These are phyloP conservation scores for Pythium brassicae DNA, from an alignment of 352 stramenopile genomes.

Conservation along the genomic window DNA sequence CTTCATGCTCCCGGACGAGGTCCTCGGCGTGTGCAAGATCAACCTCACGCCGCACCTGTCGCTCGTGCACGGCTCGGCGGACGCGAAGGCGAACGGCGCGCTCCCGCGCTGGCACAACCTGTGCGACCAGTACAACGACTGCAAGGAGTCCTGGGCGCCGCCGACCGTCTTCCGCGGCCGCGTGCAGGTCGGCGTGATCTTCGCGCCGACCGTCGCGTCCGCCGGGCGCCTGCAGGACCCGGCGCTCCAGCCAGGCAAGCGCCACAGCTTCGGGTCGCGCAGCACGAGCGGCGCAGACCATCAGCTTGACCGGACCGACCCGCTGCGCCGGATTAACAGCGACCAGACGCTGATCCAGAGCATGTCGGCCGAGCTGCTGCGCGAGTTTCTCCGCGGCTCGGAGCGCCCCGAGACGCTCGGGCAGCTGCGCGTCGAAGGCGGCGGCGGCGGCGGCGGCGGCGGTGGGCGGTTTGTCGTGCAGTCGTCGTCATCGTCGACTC, in stretches of 20 bases:
- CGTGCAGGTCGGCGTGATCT: slow-evolving; percentile 78
- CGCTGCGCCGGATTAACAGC: slow-evolving; percentile 16
- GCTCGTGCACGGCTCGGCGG: slow-evolving; percentile 70
- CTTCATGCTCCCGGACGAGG: slow-evolving; percentile 75
- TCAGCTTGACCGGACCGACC: too few species aligned
- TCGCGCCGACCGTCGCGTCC: slow-evolving; percentile 58
- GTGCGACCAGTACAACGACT: slow-evolving; percentile 87
- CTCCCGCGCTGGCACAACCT: slow-evolving; percentile 80
- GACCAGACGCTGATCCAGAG: slow-evolving; percentile 55
- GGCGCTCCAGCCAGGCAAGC: slow-evolving; percentile 36
- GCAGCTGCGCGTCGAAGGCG: slow-evolving; percentile 20
- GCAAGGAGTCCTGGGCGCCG: slow-evolving; percentile 78
- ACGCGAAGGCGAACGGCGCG: slow-evolving; percentile 77
- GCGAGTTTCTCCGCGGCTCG: slow-evolving; percentile 37
- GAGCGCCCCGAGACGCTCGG: slow-evolving; percentile 29
- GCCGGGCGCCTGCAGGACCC: slow-evolving; percentile 38
- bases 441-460: slow-evolving; percentile 6
- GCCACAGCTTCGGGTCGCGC: slow-evolving; percentile 18
- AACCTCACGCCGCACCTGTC: slow-evolving; percentile 83
- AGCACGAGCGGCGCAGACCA: too few species aligned
- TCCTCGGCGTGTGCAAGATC: slow-evolving; percentile 82
- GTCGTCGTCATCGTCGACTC: too few species aligned
- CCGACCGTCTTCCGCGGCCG: slow-evolving; percentile 77
- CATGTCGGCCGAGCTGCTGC: slow-evolving; percentile 52
- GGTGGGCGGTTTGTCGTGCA: slow-evolving; percentile 22